Percentiles rank a stretch among this genome's conserved stretches.
phyloP scores from a whole-genome alignment of 2,329 filamentous ascomycete species.

The Fusarium musae region DNA sequence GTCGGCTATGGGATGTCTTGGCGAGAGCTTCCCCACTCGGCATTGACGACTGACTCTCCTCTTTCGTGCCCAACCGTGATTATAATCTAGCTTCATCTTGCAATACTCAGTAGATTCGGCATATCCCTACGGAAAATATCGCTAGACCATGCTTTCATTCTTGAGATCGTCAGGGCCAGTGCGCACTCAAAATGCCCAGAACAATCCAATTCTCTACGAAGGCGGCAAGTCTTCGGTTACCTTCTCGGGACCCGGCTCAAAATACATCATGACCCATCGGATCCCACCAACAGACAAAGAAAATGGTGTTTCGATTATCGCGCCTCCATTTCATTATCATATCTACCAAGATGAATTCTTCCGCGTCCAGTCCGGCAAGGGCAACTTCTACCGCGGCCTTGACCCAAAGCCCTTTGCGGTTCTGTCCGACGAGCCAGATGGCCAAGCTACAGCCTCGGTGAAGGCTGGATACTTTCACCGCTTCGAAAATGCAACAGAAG shows the following conservation, averaged over 20 bases:
- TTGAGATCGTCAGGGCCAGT: background rate
- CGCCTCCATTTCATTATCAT: constrained; percentile 6
- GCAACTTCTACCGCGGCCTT: constrained; percentile 1
- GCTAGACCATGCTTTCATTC: background rate
- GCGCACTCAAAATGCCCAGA: background rate
- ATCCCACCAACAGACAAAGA: constrained; percentile 1
- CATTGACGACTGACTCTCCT: background rate
- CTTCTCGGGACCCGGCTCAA: background rate
- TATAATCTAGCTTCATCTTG: background rate
- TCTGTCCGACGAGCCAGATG: background rate
- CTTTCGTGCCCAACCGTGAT: background rate
- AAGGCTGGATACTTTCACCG: constrained; percentile 14
- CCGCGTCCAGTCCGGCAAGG: background rate
- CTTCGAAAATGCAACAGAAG: background rate
- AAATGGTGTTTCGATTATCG: background rate
- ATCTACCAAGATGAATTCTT: constrained; percentile 16
- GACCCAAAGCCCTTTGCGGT: background rate
- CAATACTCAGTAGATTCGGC: background rate
- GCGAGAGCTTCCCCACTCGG: background rate
- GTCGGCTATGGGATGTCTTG: background rate
- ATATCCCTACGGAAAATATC: too few species aligned
- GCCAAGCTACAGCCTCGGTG: background rate
- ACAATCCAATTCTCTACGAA: constrained; percentile 2
- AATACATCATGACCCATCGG: constrained; percentile 21
- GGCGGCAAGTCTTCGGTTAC: constrained; percentile 2